Evolutionary conservation across 768 basidiomycete species (phyloP).

Genomic region (Mycena amicta): DNA sequence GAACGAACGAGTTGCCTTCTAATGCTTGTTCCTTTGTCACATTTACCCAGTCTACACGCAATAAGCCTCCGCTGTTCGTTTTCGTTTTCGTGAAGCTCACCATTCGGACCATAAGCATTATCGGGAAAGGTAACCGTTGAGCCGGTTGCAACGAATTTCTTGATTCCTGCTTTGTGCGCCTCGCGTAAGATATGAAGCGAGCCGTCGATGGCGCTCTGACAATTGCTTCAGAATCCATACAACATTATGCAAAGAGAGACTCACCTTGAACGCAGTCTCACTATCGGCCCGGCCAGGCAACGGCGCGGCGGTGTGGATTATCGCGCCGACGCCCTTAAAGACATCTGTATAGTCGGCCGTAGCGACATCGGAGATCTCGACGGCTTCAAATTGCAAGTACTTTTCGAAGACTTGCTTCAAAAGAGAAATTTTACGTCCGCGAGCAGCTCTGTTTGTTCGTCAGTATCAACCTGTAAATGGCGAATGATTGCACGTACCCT

Average conservation of each 20-base stretch:
- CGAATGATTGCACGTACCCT: constrained; percentile 1
- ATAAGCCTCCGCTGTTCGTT: background rate
- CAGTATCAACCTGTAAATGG: background rate
- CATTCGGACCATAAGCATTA: constrained; percentile 6
- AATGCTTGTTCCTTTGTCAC: constrained; percentile 17
- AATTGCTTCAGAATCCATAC: background rate
- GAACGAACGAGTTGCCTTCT: constrained; percentile 3
- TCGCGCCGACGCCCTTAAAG: constrained; percentile 12
- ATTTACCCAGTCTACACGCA: constrained; percentile 12
- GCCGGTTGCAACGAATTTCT: constrained; percentile 26
- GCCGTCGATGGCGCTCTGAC: constrained; percentile 30
- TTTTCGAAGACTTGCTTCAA: constrained; percentile 1
- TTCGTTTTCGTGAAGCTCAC: background rate
- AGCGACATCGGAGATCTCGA: constrained; percentile 21
- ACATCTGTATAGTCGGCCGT: constrained; percentile 7
- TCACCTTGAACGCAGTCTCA: constrained; percentile 11
- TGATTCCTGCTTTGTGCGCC: constrained; percentile 26
- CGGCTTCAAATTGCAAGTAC: constrained; percentile 15
- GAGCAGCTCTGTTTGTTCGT: constrained; percentile 3
- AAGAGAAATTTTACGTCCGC: constrained; percentile 7
- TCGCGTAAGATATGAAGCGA: constrained; percentile 31
- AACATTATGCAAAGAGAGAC: background rate
- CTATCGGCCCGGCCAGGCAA: constrained; percentile 17
- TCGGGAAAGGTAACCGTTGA: constrained; percentile 19
- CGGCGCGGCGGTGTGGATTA: constrained; percentile 18